These are phyloP conservation scores for Aspergillus sp. DNA, from an alignment of 2,329 filamentous ascomycete genomes.

Conservation along the genomic window DNA sequence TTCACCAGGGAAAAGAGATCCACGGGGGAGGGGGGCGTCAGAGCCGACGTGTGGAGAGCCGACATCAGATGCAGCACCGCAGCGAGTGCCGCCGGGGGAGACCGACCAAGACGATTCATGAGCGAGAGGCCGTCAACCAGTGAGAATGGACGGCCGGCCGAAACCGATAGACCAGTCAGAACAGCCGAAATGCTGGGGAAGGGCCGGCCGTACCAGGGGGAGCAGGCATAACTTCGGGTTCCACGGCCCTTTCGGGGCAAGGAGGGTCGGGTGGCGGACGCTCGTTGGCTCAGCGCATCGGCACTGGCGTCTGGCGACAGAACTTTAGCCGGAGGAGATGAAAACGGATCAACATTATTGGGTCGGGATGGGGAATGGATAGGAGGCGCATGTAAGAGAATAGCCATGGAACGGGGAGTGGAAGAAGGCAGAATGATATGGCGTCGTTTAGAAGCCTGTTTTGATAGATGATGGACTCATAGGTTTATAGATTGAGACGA, in stretches of 20 bases:
- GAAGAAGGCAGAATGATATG: not conserved
- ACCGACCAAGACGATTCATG: constrained; percentile 4
- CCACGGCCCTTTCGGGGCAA: constrained; percentile 15
- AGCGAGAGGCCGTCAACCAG: not conserved
- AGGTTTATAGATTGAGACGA: no score
- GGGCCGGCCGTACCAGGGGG: constrained; percentile 6
- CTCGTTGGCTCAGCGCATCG: constrained; percentile 14
- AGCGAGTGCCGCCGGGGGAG: not conserved
- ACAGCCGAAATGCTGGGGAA: constrained; percentile 13
- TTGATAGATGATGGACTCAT: no score
- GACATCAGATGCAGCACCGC: not conserved
- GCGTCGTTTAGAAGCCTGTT: not conserved
- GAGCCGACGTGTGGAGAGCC: constrained; percentile 20
- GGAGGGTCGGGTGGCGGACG: not conserved
- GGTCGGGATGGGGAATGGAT: not conserved
- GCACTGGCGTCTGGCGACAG: constrained; percentile 6
- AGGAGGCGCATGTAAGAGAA: not conserved
- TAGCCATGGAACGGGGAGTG: not conserved
- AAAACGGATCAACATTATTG: constrained; percentile 14
- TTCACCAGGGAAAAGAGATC: constrained; percentile 7
- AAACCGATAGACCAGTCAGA: constrained; percentile 22
- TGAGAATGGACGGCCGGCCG: constrained; percentile 21
- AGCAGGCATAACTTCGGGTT: constrained; percentile 16
- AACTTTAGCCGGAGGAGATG: constrained; percentile 4
- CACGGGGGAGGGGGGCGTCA: constrained; percentile 5